These are phyloP conservation scores for Trifolium subterraneum DNA, from an alignment of 306 rosid genomes.

Conservation along the genomic window DNA sequence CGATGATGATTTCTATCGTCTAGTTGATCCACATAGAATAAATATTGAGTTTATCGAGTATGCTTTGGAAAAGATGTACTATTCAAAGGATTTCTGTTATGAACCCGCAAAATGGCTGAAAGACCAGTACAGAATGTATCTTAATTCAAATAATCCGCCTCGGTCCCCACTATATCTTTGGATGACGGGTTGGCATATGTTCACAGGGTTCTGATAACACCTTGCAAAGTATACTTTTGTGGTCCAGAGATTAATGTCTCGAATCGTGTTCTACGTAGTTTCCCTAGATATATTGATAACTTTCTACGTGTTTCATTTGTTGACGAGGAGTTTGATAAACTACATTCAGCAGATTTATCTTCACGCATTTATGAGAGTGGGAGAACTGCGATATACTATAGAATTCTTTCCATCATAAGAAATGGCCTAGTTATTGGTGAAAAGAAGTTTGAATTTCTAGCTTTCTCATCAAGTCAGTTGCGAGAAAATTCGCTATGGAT, in stretches of 20 bases:
- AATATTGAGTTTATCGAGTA: conserved; percentile 47
- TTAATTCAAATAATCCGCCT: conserved; percentile 38
- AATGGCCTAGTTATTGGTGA: conserved; percentile 72
- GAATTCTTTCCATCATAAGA: conserved; percentile 67
- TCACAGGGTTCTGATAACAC: conserved; percentile 77
- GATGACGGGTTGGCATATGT: conserved; percentile 74
- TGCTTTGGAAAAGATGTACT: conserved; percentile 65
- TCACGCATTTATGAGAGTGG: conserved; percentile 55
- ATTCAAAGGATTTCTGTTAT: conserved; percentile 68
- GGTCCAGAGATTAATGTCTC: conserved; percentile 90
- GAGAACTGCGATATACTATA: conserved; percentile 60
- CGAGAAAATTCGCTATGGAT: conserved; percentile 88
- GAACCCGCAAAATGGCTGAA: conserved; percentile 68
- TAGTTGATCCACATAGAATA: conserved; percentile 61
- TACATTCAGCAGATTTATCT: conserved; percentile 71
- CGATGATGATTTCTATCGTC: conserved; percentile 53
- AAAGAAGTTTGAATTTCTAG: conserved; percentile 81
- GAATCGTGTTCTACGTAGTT: conserved; percentile 75
- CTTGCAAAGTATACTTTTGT: conserved; percentile 63
- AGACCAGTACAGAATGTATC: conserved; percentile 57
- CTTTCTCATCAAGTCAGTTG: conserved; percentile 88
- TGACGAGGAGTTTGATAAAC: conserved; percentile 76
- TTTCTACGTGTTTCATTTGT: conserved; percentile 84
- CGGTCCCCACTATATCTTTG: conserved; percentile 54
- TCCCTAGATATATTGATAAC: conserved; percentile 50